Evolutionary conservation across 2,329 filamentous ascomycete species (phyloP), one percentile per base, ranked within the genome.

Genomic region (Nigrograna mackinnonii): DNA sequence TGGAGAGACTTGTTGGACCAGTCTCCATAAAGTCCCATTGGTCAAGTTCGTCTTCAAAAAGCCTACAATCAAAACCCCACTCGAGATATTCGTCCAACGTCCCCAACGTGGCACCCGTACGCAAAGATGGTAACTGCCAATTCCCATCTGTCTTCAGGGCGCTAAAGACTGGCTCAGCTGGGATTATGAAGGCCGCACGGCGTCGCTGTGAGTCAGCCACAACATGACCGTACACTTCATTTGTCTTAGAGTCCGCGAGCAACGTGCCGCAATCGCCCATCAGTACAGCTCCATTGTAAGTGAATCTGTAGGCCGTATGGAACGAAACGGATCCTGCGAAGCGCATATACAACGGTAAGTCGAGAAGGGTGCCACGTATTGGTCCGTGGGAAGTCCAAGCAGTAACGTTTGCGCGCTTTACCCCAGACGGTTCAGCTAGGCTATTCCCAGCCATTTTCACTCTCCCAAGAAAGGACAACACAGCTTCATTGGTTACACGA

Each of bases 221-320:
- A 28, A 28, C n/a, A n/a, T 28, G 24, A 28, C 24, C 24, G n/a
- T 28, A 28, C 24, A 28, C 31, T 16, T 36, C 31, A 7, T 34
- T 16, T 9, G 7, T 18, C 31, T 34, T 16, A 7, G 11, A 11
- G 17, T 34, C 11, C 9, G 13, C 22, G 12, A 36, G 11, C 19
- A 16, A 26, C 19, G 35, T 24, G 13, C 3, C 4, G 16, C 18
- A 37, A 4, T 9, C n/a, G 16, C 20, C 19, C 19, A 28, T 28
- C 24, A 9, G 24, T 9, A 28, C n/a, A 9, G n/a, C 24, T 28
- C 24, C 24, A 28, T 28, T n/a, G n/a, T 28, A 28, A 9, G 9
- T 28, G n/a, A 28, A n/a, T n/a, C n/a, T 28, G 24, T 28, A 28
- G 9, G n/a, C 24, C 24, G n/a, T 9, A n/a, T 9, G n/a, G 9